phyloP scores from a whole-genome alignment of 2,329 filamentous ascomycete species.

The Penicillium sp. region DNA sequence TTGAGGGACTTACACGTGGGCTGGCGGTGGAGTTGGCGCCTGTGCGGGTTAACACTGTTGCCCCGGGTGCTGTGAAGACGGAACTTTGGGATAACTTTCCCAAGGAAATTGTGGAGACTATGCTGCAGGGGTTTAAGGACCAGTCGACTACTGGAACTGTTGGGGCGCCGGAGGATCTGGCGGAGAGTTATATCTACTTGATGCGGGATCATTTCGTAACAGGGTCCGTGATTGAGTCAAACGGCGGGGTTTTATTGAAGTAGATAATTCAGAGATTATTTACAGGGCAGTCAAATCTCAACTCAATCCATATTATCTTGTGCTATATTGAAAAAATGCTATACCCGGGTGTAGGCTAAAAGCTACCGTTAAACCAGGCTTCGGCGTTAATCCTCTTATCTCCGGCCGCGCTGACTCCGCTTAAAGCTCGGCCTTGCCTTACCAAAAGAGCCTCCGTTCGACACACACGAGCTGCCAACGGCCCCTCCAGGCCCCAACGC shows the following conservation, averaged over 20 bases:
- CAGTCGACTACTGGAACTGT: slow-evolving; percentile 25
- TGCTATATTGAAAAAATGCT: too few relatives aligned
- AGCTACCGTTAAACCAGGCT: neutral
- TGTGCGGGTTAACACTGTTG: slow-evolving; percentile 44
- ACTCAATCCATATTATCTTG: too few relatives aligned
- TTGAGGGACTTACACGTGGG: slow-evolving; percentile 37
- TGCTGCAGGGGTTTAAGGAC: slow-evolving; percentile 29
- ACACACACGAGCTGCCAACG: neutral
- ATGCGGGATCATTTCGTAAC: slow-evolving; percentile 47
- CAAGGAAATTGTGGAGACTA: slow-evolving; percentile 11
- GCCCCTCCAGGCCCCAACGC: neutral
- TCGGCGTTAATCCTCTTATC: neutral
- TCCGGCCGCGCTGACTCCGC: neutral
- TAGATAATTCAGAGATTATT: neutral
- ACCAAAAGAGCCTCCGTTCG: neutral
- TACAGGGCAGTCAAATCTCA: neutral
- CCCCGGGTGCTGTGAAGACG: slow-evolving; percentile 44
- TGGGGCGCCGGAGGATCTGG: slow-evolving; percentile 38
- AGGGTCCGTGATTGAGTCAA: slow-evolving; percentile 25
- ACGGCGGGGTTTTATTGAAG: slow-evolving; percentile 8
- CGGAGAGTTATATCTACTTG: slow-evolving; percentile 46
- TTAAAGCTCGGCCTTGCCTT: neutral
- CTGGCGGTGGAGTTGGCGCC: slow-evolving; percentile 46
- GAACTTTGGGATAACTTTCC: slow-evolving; percentile 35
- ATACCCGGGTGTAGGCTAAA: too few relatives aligned